These are phyloP conservation scores for Flaveria brownii DNA, from an alignment of 129 eudicot species.

Conservation along the genomic window DNA sequence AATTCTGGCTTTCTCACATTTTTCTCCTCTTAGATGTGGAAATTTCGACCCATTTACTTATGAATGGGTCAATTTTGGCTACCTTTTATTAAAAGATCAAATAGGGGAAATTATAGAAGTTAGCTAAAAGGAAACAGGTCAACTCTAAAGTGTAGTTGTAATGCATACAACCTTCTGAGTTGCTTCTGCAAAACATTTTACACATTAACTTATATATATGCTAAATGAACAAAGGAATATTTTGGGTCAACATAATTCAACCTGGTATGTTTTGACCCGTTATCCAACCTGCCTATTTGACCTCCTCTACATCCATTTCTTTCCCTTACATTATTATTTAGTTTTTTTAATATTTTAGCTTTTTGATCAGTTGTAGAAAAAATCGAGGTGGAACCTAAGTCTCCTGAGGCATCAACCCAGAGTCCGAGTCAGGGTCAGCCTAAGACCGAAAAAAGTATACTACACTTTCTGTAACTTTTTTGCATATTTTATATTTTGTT, in stretches of 20 bases:
- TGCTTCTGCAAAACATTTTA: not conserved
- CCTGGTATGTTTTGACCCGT: not conserved
- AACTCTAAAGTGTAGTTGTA: slow-evolving; percentile 1
- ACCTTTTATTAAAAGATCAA: not conserved
- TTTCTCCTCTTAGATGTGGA: slow-evolving; percentile 20
- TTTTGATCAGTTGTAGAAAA: slow-evolving; percentile 57
- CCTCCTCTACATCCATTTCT: not conserved
- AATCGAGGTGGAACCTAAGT: slow-evolving; percentile 59
- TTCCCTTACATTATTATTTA: not conserved
- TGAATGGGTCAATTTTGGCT: not conserved
- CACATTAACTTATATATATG: not conserved
- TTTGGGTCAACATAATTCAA: not conserved
- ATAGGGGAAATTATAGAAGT: not conserved
- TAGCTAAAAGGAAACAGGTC: not conserved
- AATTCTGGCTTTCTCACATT: slow-evolving; percentile 19
- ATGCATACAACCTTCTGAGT: slow-evolving; percentile 2
- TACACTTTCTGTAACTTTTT: not conserved
- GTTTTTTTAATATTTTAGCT: slow-evolving; percentile 6
- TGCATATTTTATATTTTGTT: slow-evolving; percentile 1
- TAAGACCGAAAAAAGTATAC: slow-evolving; percentile 46
- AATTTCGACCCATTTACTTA: not conserved
- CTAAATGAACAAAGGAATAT: slow-evolving; percentile 2
- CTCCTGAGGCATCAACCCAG: slow-evolving; percentile 40
- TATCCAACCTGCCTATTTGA: not conserved
- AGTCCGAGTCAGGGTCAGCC: slow-evolving; percentile 21